Conservation (phyloP, 2,329 filamentous ascomycete species). For the Parascedosporium putredinis region DNA sequence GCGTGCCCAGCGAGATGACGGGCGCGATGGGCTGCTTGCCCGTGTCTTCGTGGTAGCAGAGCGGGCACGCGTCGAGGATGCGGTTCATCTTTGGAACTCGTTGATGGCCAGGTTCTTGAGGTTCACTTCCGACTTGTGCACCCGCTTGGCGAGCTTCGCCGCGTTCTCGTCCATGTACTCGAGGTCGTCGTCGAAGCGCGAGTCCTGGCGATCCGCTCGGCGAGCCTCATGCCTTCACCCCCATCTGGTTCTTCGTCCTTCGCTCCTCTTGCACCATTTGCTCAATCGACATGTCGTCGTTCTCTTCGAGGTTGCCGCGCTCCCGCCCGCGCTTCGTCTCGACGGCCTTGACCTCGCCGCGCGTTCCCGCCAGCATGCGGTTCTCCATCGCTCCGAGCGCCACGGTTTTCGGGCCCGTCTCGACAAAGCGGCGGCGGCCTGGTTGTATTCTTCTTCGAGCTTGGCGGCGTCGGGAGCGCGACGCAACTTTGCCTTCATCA, state of each 20-base stretch:
- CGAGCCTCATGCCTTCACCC: conserved; percentile 72
- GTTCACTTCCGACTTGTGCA: conserved; percentile 79
- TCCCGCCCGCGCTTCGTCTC: conserved; percentile 75
- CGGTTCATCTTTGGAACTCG: conserved; percentile 81
- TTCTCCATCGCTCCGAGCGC: conserved; percentile 83
- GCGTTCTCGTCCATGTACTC: conserved; percentile 99
- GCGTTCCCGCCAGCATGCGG: conserved; percentile 67
- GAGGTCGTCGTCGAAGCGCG: conserved; percentile 80
- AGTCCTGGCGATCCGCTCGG: conserved; percentile 88
- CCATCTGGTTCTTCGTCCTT: conserved; percentile 68
- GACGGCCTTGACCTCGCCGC: conserved; percentile 65
- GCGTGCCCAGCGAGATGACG: conserved; percentile 73
- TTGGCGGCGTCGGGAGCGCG: conserved; percentile 63
- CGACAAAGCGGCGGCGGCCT: conserved; percentile 55
- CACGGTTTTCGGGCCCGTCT: conserved; percentile 52
- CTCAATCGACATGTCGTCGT: conserved; percentile 90
- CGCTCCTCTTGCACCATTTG: conserved; percentile 96
- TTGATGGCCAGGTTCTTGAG: conserved; percentile 78
- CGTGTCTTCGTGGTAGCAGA: conserved; percentile 84
- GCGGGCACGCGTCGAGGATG: conserved; percentile 75
- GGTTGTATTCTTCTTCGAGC: conserved; percentile 76
- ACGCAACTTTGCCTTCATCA: conserved; percentile 91
- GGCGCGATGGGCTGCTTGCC: conserved; percentile 70
- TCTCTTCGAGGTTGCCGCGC: conserved; percentile 75
- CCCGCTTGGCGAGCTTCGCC: conserved; percentile 71